Percentiles rank a stretch among this genome's conserved stretches.
These are phyloP conservation scores for Tagetes erecta DNA, from an alignment of 129 eudicot genomes.

Conservation along the genomic window DNA sequence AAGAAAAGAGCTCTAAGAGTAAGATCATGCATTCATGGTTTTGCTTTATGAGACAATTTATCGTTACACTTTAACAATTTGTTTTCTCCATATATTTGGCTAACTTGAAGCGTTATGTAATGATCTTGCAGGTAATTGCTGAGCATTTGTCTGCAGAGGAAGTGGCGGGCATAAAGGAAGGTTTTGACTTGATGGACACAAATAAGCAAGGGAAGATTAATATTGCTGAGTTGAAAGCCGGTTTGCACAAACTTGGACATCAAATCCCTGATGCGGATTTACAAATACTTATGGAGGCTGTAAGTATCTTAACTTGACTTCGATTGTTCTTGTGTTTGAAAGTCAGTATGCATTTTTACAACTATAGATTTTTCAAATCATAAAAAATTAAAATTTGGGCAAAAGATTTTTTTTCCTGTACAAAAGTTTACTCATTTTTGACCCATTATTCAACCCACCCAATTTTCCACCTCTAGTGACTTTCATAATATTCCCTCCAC, in stretches of 20 bases:
- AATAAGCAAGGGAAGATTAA: conserved; percentile 74
- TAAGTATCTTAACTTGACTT: conserved; percentile 36
- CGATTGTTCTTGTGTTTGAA: background rate
- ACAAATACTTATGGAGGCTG: conserved; percentile 85
- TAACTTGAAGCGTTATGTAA: background rate
- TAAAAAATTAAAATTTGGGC: too few relatives aligned
- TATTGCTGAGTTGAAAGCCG: conserved; percentile 71
- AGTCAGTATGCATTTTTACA: too few relatives aligned
- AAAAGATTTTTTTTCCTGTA: background rate
- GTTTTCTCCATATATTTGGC: background rate
- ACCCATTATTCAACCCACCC: background rate
- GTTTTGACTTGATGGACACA: conserved; percentile 74
- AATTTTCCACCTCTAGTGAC: too few relatives aligned
- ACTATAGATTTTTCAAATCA: too few relatives aligned
- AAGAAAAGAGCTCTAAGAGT: conserved; percentile 90
- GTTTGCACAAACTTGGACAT: conserved; percentile 76
- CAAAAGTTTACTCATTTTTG: background rate
- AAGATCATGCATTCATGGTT: conserved; percentile 9
- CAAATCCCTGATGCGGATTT: conserved; percentile 72
- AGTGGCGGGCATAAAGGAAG: conserved; percentile 80
- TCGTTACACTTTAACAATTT: background rate
- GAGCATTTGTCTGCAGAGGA: conserved; percentile 89
- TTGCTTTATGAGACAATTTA: conserved; percentile 2
- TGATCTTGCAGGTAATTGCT: conserved; percentile 65
- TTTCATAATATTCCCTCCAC: background rate